Conservation (phyloP, 1,139 yeast species). For the Magnusiomyces magnusii region DNA sequence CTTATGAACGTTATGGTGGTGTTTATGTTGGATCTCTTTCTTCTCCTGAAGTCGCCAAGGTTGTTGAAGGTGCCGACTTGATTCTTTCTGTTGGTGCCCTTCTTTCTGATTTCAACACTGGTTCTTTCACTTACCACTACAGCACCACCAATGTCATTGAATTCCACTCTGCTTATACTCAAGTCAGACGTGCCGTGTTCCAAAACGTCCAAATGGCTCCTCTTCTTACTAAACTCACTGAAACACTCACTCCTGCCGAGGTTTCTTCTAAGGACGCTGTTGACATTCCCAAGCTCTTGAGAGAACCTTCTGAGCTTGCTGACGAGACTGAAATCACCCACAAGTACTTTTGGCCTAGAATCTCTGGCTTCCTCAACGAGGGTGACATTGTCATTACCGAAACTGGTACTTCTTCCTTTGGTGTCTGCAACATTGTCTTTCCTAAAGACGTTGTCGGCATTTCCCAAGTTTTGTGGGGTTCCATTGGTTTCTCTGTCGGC, state of each 20-base stretch:
- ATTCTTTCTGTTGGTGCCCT: constrained; percentile 74
- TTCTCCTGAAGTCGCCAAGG: constrained; percentile 63
- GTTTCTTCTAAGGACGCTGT: constrained; percentile 19
- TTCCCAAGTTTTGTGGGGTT: constrained; percentile 87
- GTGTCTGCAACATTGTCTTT: constrained; percentile 71
- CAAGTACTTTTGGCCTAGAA: constrained; percentile 75
- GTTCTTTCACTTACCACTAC: constrained; percentile 78
- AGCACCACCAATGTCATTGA: constrained; percentile 73
- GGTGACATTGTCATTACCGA: constrained; percentile 80
- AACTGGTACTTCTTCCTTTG: constrained; percentile 88
- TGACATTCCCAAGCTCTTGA: constrained; percentile 20
- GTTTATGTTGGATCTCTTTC: constrained; percentile 79
- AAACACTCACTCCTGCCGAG: too few species aligned
- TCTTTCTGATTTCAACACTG: constrained; percentile 83
- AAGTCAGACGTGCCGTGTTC: constrained; percentile 67
- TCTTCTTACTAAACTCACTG: too few species aligned
- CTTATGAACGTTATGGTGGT: constrained; percentile 72
- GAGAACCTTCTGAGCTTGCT: constrained; percentile 22
- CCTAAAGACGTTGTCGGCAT: constrained; percentile 69
- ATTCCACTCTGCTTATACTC: constrained; percentile 83
- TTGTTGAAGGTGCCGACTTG: constrained; percentile 72
- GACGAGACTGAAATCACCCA: constrained; percentile 47
- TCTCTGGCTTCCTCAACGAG: constrained; percentile 64
- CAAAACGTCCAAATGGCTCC: constrained; percentile 62
- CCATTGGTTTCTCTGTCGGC: constrained; percentile 84